Evolutionary conservation across 306 rosid species (phyloP).

Genomic region (Corylus heterophylla): DNA sequence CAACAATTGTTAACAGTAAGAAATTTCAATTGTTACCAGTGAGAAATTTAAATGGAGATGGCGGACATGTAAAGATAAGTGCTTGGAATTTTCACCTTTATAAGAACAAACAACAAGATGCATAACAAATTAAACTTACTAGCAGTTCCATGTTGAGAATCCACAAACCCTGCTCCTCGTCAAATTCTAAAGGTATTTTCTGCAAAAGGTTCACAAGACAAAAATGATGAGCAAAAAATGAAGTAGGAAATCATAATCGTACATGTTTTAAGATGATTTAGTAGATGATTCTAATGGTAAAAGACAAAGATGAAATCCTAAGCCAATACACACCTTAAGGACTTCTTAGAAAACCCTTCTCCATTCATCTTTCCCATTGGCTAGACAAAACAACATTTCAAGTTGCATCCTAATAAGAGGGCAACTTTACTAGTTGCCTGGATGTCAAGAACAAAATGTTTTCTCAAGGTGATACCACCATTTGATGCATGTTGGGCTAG

Average conservation of each 20-base stretch:
- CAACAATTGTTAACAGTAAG: background rate
- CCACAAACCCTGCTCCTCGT: slow-evolving; percentile 64
- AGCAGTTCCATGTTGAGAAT: slow-evolving; percentile 71
- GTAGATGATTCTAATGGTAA: background rate
- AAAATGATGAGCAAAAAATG: slow-evolving; percentile 5
- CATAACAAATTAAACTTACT: slow-evolving; percentile 51
- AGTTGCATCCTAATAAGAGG: background rate
- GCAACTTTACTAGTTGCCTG: background rate
- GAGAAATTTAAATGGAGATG: background rate
- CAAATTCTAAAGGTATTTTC: slow-evolving; percentile 67
- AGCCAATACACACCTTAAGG: background rate
- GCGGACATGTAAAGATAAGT: background rate
- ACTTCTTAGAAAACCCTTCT: background rate
- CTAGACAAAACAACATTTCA: background rate
- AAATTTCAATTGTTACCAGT: background rate
- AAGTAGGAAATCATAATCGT: background rate
- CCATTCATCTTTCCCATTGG: slow-evolving; percentile 1
- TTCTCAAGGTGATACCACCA: background rate
- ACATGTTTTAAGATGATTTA: slow-evolving; percentile 7
- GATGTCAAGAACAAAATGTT: background rate
- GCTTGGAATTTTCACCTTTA: slow-evolving; percentile 13
- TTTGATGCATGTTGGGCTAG: slow-evolving; percentile 11
- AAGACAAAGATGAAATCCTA: background rate
- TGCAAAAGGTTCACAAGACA: slow-evolving; percentile 46
- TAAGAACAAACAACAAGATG: slow-evolving; percentile 13